Percentiles rank a stretch among this genome's conserved stretches.
phyloP scores from a whole-genome alignment of 345 rosid genomes.

The sweet orange (Citrus sinensis) region DNA sequence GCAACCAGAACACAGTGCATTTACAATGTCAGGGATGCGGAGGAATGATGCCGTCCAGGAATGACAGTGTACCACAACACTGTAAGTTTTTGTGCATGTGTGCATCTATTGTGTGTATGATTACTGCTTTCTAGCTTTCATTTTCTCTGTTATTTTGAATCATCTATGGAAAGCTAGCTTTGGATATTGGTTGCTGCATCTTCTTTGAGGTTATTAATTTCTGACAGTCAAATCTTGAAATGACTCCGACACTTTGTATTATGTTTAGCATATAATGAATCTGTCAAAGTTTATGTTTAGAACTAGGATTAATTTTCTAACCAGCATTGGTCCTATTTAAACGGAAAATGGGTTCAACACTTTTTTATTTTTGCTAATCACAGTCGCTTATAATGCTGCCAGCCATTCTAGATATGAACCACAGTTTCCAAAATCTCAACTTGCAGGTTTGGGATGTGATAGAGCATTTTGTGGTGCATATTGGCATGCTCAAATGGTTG shows the following conservation, averaged over 20 bases:
- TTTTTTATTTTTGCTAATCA: neutral
- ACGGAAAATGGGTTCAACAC: neutral
- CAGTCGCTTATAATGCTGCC: neutral
- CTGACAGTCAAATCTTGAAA: neutral
- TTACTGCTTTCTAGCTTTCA: neutral
- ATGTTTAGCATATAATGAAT: neutral
- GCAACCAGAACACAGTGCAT: conserved; percentile 61
- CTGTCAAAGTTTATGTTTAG: neutral
- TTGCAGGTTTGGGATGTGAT: conserved; percentile 86
- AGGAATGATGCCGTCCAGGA: conserved; percentile 85
- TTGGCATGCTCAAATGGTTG: conserved; percentile 61
- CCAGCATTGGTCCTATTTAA: neutral
- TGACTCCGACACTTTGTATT: neutral
- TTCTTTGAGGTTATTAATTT: neutral
- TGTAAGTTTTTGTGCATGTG: conserved; percentile 46
- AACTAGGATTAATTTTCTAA: neutral
- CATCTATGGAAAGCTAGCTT: neutral
- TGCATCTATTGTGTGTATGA: neutral
- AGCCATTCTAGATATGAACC: neutral
- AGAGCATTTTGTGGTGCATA: conserved; percentile 85
- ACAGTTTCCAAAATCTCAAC: neutral
- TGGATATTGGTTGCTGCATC: neutral
- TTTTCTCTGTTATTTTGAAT: neutral
- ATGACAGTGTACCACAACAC: conserved; percentile 66
- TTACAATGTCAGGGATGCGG: conserved; percentile 80